Evolutionary conservation across 2,329 filamentous ascomycete species (phyloP), one percentile per base, ranked within the genome.

Genomic region (Xylaria multiplex): DNA sequence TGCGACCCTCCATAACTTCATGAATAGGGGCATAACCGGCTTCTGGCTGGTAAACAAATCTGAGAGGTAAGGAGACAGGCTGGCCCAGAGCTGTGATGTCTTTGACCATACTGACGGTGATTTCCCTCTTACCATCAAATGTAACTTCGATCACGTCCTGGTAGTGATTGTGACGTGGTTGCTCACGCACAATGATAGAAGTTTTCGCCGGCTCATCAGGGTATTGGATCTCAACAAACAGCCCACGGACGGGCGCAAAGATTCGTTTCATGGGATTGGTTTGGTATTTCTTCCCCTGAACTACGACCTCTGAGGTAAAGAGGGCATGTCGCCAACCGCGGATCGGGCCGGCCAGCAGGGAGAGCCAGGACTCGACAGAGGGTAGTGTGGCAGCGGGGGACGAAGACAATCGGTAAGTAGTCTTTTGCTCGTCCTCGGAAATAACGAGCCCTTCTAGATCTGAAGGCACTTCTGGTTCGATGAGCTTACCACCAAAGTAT

Each of bases 1-100:
- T 99, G 76, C 96, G 93, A 62, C 88, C 91, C 42, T 93, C 88
- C 96, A 99, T 99, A 69, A 98, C 91, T 80, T 99, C 96, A 68
- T 91, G 91, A 72, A 99, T 97, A 19, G 96, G 96, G n/a, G 96
- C 95, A 77, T 97, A 99, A 35, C 96, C 96, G 63, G 93, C 91
- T 80, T 98, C 95, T 1, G 96, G 96, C 77, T 94, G 92, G 81
- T 99, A 99, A 5, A 88, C 93, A 83, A 98, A 98, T 77, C 90
- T 88, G 71, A 99, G 89, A 24, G 92, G 91, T 64, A 99, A 83
- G 24, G 93, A 87, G n/a, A 93, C 90, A 13, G 95, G 87, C 77
- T 91, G 90, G 70, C 92, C 91, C 56, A 96, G 87, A 13, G 92
- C 94, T 48, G 93, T 97, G 59, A 94, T 91, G 50, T 96, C 92